Evolutionary conservation across 2,329 filamentous ascomycete species (phyloP).

Genomic region (Alternaria hordeiaustralica): DNA sequence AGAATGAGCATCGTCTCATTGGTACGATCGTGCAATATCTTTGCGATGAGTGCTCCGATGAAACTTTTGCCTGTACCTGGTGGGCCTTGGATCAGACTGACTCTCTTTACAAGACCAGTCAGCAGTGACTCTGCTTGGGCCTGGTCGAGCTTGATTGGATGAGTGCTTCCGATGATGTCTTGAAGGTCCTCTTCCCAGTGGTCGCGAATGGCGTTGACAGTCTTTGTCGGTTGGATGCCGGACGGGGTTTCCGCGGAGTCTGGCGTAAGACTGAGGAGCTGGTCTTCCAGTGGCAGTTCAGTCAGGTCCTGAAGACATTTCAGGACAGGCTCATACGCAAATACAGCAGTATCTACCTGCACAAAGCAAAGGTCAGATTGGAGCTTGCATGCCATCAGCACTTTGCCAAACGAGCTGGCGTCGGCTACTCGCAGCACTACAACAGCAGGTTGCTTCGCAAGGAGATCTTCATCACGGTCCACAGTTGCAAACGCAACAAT

Average conservation of each 20-base stretch:
- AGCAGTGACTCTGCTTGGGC: constrained; percentile 66
- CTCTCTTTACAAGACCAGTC: constrained; percentile 57
- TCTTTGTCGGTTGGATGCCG: constrained; percentile 26
- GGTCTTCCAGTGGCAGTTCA: constrained; percentile 62
- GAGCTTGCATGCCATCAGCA: constrained; percentile 48
- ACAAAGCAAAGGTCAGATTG: constrained; percentile 56
- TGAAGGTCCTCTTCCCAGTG: constrained; percentile 26
- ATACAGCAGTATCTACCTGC: constrained; percentile 69
- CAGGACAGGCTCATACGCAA: constrained; percentile 73
- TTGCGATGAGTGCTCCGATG: constrained; percentile 67
- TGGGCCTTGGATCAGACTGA: constrained; percentile 74
- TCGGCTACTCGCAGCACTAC: constrained; percentile 62
- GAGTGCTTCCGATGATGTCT: constrained; percentile 21
- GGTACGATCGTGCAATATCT: constrained; percentile 60
- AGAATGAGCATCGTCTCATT: constrained; percentile 65
- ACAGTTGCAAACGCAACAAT: constrained; percentile 68
- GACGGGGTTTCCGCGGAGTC: constrained; percentile 27
- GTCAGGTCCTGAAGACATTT: constrained; percentile 63
- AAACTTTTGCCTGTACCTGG: constrained; percentile 82
- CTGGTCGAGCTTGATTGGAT: constrained; percentile 52
- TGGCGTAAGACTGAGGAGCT: constrained; percentile 53
- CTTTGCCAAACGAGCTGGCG: constrained; percentile 53
- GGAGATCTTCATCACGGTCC: constrained; percentile 57
- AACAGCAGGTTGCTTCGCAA: constrained; percentile 55
- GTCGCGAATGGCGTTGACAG: constrained; percentile 33